Percentiles rank a stretch among this genome's conserved stretches.
Evolutionary conservation across 179 eudicot species (phyloP).

Genomic region (Beta macrorhiza): DNA sequence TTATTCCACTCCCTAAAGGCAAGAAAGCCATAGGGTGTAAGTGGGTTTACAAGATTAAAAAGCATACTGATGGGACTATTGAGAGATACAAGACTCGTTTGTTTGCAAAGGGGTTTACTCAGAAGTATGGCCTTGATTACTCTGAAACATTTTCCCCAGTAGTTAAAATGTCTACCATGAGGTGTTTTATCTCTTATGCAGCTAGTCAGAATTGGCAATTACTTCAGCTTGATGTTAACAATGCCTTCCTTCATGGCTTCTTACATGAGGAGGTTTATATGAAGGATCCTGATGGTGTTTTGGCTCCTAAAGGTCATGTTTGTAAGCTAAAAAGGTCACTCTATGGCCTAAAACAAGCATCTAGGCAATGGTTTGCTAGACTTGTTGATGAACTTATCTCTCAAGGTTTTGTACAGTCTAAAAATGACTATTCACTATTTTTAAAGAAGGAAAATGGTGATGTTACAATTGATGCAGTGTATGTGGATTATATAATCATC

Average conservation of each 20-base stretch:
- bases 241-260: too few relatives aligned
- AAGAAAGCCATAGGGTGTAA: background rate
- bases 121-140: background rate
- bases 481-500: too few relatives aligned
- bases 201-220: background rate
- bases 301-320: background rate
- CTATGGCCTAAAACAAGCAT: too few relatives aligned
- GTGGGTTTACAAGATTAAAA: background rate
- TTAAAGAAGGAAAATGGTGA: background rate
- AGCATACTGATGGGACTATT: background rate
- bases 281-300: too few relatives aligned
- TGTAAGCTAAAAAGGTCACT: background rate
- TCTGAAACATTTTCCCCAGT: background rate
- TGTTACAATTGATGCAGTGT: too few relatives aligned
- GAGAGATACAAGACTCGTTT: background rate
- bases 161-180: background rate
- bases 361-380: background rate
- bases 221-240: too few relatives aligned
- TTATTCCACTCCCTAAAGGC: background rate
- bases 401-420: background rate
- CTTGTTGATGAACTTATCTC: background rate
- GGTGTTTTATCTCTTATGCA: background rate
- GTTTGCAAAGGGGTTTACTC: too few relatives aligned
- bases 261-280: too few relatives aligned
- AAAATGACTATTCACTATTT: background rate